Evolutionary conservation across 805 yeast species (phyloP), one percentile per base, ranked within the genome.

Genomic region (Metschnikowia amazonensis): DNA sequence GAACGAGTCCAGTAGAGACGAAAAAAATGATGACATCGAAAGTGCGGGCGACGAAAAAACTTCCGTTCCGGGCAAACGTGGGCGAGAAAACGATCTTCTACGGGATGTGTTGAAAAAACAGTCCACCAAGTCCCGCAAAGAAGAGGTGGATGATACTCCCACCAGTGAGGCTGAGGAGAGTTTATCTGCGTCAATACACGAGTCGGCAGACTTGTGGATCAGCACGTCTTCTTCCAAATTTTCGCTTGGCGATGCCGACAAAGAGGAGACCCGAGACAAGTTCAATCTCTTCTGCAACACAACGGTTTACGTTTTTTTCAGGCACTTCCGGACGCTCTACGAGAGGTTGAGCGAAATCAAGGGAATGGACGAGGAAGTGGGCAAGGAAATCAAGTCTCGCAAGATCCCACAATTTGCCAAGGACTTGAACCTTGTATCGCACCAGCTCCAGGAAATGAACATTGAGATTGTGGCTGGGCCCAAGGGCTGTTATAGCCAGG

Each of bases 251-350:
- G 65, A 63, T 16, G 46, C 44, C 2, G 57, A 56, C 5, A 52
- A 44, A 25, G 50, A 58, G 11, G 69, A 69, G 44, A 62, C 58
- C 45, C 77, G 90, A 57, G 71, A 70, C 25, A 77, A 74, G 39
- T 89, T 70, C 71, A 90, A 89, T 62, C 64, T 90, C 57, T 94
- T 92, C 72, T 88, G 87, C 50, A 90, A 92, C 65, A 84, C 96
- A 4, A 82, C 90, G 46, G 79, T 90, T 31, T 94, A 94, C 60
- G 86, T 89, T 28, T 89, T 94, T 57, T 80, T 89, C 78, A 86
- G 99, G 55, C 85, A 86, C 55, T 71, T 90, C 62, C 81, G 87
- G 51, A 86, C 88, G 2, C 66, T 94, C 18, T 92, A 88, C 62
- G 86, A 81, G 58, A 79, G 99, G 56, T 70, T 94, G 47, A 67